Base-by-base conservation (phyloP, 192 early-diverging fungal genomes). In the Gamsiella multidivaricata region DNA sequence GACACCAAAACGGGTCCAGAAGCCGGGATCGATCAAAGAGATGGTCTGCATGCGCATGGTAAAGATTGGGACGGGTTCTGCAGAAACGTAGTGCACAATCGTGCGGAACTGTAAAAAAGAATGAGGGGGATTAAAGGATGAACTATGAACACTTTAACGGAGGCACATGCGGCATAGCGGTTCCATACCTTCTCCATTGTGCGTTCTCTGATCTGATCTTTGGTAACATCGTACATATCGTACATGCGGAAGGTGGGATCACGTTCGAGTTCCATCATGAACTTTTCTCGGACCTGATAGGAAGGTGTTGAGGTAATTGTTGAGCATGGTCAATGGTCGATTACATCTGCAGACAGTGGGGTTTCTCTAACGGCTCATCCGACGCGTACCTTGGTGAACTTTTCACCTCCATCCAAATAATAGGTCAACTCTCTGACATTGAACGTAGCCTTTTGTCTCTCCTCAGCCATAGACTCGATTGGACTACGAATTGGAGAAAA, bases 1-100 rank as follows among this genome's bases (percentile, higher is more conserved):
- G 45, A 96, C 94, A 64, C 94, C 94, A 64, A 94, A 87, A 14
- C 94, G 89, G 22, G 94, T 95, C 94, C 94, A 95, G 68, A 93
- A 90, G 15, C 88, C 92, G 22, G 94, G 92, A 65, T 95, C 94
- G 8, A 95, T 80, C 31, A 94, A 73, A 65, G 88, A 91, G 36
- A 94, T 73, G 6, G 93, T 81, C 80, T 88, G 88, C 92, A 95
- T 90, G 32, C 93, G 87, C 64, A 83, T 69, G 78, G 87, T 88
- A 37, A 92, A 91, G 20, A 84, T 74, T 7, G 82, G 82, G 9
- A 90, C 81, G 23, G 92, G 85, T 43, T 92, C 90, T 76, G 84
- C 88, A 31, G 86, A 82, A 22, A 94, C 84, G 63, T 87, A 86
- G 75, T 91, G 81, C 1, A 90, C 88, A 61, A 93, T 76, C 2